Conservation (phyloP, 1,139 yeast species). For the Sugiyamaella castrensis region DNA sequence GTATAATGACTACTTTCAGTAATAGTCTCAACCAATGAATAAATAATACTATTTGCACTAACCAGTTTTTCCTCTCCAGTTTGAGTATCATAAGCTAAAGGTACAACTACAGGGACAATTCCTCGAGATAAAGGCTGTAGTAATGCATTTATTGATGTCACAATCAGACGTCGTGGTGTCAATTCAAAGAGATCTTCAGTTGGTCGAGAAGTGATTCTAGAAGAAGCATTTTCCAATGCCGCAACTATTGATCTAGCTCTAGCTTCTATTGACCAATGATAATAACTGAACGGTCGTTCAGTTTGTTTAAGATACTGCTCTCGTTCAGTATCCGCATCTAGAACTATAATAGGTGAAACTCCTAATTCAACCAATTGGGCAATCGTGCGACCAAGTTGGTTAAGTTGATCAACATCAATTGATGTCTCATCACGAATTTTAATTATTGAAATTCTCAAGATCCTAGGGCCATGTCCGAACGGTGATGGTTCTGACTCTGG, state of each 20-base stretch:
- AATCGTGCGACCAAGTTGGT: slow-evolving; percentile 50
- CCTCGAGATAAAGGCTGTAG: slow-evolving; percentile 42
- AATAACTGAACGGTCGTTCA: slow-evolving; percentile 23
- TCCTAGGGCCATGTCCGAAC: background rate
- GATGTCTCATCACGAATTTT: slow-evolving; percentile 44
- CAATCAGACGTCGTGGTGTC: slow-evolving; percentile 18
- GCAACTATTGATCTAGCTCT: slow-evolving; percentile 29
- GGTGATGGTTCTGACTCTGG: slow-evolving; percentile 4
- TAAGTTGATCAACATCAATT: slow-evolving; percentile 39
- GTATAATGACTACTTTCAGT: no score
- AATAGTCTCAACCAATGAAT: slow-evolving; percentile 31
- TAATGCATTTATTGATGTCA: slow-evolving; percentile 39
- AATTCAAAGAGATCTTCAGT: slow-evolving; percentile 39
- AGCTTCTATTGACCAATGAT: slow-evolving; percentile 24
- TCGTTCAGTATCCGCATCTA: slow-evolving; percentile 38
- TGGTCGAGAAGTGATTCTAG: slow-evolving; percentile 30
- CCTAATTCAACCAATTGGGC: slow-evolving; percentile 52
- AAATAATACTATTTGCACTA: slow-evolving; percentile 40
- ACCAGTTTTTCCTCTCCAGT: slow-evolving; percentile 42
- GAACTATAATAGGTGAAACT: slow-evolving; percentile 41
- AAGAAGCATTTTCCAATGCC: slow-evolving; percentile 25
- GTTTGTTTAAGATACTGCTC: slow-evolving; percentile 26
- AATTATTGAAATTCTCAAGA: slow-evolving; percentile 49
- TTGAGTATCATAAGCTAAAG: slow-evolving; percentile 48
- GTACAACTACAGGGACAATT: slow-evolving; percentile 59